phyloP scores from a whole-genome alignment of 148 eudicot genomes.

The Heliamphora exappendiculata region DNA sequence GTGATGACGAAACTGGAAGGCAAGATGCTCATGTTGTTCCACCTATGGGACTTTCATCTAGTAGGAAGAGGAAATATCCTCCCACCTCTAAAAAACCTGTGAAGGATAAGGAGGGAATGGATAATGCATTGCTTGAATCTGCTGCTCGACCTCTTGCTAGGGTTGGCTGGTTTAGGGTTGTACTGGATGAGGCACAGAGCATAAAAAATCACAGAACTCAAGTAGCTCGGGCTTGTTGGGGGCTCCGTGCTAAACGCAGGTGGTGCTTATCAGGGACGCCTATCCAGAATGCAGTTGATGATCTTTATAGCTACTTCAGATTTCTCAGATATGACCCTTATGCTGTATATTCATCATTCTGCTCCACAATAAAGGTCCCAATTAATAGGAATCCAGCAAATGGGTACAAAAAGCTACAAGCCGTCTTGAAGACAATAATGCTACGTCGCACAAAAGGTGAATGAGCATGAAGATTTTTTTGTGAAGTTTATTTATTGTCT shows the following conservation, averaged over 20 bases:
- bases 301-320: constrained; percentile 95
- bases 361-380: constrained; percentile 63
- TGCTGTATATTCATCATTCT: constrained; percentile 57
- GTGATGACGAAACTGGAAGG: constrained; percentile 33
- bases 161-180: constrained; percentile 93
- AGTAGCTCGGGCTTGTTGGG: constrained; percentile 98
- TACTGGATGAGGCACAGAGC: constrained; percentile 96
- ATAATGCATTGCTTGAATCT: constrained; percentile 33
- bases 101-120: constrained; percentile 40
- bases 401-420: constrained; percentile 85
- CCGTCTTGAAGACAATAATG: constrained; percentile 84
- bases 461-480: background rate
- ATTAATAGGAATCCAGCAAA: constrained; percentile 48
- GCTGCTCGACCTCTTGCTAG: constrained; percentile 66
- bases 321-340: constrained; percentile 86
- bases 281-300: constrained; percentile 92
- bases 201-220: constrained; percentile 84
- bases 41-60: constrained; percentile 19
- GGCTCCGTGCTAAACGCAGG: constrained; percentile 93
- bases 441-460: constrained; percentile 95
- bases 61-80: constrained; percentile 62
- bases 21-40: constrained; percentile 17
- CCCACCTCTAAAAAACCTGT: constrained; percentile 35
- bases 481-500: background rate
- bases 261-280: constrained; percentile 99